Evolutionary conservation across 1,284 basidiomycete species (phyloP), one percentile per base, ranked within the genome.

Genomic region (Neonothopanus nambi): DNA sequence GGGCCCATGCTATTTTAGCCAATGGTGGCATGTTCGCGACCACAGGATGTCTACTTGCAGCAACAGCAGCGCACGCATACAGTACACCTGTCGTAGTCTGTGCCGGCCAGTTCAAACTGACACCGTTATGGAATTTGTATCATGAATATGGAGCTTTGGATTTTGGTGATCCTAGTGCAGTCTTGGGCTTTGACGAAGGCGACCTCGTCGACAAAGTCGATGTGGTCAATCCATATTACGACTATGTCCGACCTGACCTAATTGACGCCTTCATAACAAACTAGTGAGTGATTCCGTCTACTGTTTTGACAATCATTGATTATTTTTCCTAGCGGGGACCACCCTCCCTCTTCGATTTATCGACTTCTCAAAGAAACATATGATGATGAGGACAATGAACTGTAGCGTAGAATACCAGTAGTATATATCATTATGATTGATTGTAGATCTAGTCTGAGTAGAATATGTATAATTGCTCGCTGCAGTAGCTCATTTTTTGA

Each of bases 181-280:
- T 96, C 21, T 78, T 94, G 18, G 87, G 84, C n/a, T 93, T 87
- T 58, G 85, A 91, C 57, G 86, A 89, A 60, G 91, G 84, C 3
- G 78, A 80, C 60, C 73, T 89, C 36, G 83, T 89, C 43, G 89
- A 91, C 61, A 88, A 89, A 59, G 91, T 95, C 7, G 93, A 97
- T 59, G 90, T 96, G 9, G 77, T 93, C 33, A 94, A 93, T 66
- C 94, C 95, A 17, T 91, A 91, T 65, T 98, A 92, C 68, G 96
- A 99, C 70, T 96, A 97, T 70, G 90, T 99, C 40, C 81, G 85
- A 42, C 95, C 95, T 11, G 93, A 97, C 66, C 72, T 97, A 57
- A 84, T 99, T 51, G 91, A 95, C 67, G 89, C 95, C 17, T 96
- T 94, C 67, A 93, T 98, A 63, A 98, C 95, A 9, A 99, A 99